Conservation (phyloP, 2,329 filamentous ascomycete genomes). For the Sclerotinia minor region DNA sequence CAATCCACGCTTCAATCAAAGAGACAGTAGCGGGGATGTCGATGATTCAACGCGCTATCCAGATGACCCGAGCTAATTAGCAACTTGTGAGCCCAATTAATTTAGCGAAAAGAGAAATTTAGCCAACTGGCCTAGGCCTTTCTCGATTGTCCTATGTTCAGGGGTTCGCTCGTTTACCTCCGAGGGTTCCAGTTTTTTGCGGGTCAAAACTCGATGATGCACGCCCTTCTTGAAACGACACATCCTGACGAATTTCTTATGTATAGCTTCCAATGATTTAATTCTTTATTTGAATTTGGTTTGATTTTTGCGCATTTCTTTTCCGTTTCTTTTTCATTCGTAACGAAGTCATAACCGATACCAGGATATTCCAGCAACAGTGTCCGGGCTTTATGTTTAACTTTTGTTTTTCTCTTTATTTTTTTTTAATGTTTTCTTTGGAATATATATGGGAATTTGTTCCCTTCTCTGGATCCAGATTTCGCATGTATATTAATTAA, state of each 20-base stretch:
- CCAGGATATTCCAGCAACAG: neutral
- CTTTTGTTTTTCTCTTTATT: neutral
- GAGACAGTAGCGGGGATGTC: neutral
- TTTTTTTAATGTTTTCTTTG: too few relatives aligned
- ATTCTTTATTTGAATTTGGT: neutral
- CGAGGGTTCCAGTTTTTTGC: neutral
- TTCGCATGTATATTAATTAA: neutral
- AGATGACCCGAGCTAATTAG: neutral
- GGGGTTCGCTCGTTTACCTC: conserved; percentile 13
- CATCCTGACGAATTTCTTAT: neutral
- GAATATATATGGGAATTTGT: too few relatives aligned
- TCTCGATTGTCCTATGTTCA: neutral
- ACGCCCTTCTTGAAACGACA: neutral
- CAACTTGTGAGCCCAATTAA: neutral
- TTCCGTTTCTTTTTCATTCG: neutral
- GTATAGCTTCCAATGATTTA: neutral
- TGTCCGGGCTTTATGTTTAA: neutral
- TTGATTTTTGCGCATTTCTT: neutral
- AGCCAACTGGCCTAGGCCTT: neutral
- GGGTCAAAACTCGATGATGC: neutral
- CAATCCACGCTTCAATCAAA: neutral
- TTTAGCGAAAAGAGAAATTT: neutral
- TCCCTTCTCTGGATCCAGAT: neutral
- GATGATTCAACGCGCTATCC: neutral
- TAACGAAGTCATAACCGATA: neutral